These are phyloP conservation scores for Immersiporthe knoxdaviesiana DNA, from an alignment of 2,329 filamentous ascomycete genomes.

Conservation along the genomic window DNA sequence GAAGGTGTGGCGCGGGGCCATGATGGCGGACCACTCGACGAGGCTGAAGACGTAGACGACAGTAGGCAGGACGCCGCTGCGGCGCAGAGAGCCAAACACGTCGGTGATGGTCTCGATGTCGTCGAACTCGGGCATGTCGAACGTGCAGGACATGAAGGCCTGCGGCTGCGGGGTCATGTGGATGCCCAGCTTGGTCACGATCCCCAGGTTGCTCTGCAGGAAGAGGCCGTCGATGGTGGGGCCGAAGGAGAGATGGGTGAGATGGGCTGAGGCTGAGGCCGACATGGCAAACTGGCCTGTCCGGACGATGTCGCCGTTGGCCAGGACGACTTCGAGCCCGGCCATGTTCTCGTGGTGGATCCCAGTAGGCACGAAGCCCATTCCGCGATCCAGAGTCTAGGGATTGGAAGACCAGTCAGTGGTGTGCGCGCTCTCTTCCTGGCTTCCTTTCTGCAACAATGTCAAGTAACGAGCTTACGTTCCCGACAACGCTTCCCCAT, in stretches of 20 bases:
- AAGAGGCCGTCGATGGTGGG: constrained; percentile 53
- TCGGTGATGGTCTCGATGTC: constrained; percentile 49
- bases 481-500: constrained; percentile 54
- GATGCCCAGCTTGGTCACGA: constrained; percentile 60
- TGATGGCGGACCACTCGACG: constrained; percentile 50
- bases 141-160: constrained; percentile 50
- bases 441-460: no score
- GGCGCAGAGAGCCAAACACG: constrained; percentile 47
- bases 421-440: no score
- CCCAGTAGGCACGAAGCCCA: constrained; percentile 45
- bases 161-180: constrained; percentile 46
- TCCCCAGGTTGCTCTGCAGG: constrained; percentile 55
- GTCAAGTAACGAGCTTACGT: constrained; percentile 38
- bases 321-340: constrained; percentile 40
- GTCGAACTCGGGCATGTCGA: constrained; percentile 49
- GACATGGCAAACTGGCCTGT: constrained; percentile 39
- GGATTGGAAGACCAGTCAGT: constrained; percentile 35
- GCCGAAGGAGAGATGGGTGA: constrained; percentile 45
- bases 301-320: constrained; percentile 36
- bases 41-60: constrained; percentile 50
- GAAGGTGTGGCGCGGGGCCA: constrained; percentile 46
- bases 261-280: constrained; percentile 44
- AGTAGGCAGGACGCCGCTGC: constrained; percentile 47
- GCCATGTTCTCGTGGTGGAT: constrained; percentile 42
- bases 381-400: constrained; percentile 46